A percentile compares a stretch with the other conserved stretches of the same genome.
Conservation (phyloP, 2,329 filamentous ascomycete genomes). For the Neofusicoccum sp. region DNA sequence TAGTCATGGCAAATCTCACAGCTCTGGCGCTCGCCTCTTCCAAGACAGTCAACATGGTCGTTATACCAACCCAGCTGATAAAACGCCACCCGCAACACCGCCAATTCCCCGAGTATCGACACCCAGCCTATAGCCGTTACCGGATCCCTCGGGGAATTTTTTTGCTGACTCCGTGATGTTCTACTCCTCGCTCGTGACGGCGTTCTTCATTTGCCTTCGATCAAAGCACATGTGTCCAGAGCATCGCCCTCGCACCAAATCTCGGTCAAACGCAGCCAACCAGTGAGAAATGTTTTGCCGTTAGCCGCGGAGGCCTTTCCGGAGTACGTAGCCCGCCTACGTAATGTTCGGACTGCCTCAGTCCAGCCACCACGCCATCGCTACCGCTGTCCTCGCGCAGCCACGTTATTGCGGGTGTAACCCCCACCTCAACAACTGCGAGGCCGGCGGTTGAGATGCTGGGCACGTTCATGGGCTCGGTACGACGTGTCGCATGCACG, state of each 20-base stretch:
- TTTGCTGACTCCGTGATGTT: constrained; percentile 1
- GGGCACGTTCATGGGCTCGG: no score
- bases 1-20: constrained; percentile 1
- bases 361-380: background rate
- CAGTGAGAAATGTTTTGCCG: background rate
- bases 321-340: background rate
- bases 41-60: constrained; percentile 4
- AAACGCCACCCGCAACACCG: background rate
- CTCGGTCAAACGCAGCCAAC: background rate
- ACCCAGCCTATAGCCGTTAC: background rate
- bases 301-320: background rate
- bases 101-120: background rate
- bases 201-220: background rate
- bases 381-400: background rate
- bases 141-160: background rate
- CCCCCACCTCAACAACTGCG: background rate
- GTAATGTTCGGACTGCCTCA: background rate
- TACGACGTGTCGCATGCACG: background rate
- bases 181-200: constrained; percentile 1
- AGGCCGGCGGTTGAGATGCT: background rate
- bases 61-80: constrained; percentile 2
- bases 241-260: background rate
- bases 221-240: background rate
- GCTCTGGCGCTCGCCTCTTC: background rate
- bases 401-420: background rate